Evolutionary conservation across 2,329 filamentous ascomycete genomes (phyloP).

Genomic region (Cytospora paraplurivora): DNA sequence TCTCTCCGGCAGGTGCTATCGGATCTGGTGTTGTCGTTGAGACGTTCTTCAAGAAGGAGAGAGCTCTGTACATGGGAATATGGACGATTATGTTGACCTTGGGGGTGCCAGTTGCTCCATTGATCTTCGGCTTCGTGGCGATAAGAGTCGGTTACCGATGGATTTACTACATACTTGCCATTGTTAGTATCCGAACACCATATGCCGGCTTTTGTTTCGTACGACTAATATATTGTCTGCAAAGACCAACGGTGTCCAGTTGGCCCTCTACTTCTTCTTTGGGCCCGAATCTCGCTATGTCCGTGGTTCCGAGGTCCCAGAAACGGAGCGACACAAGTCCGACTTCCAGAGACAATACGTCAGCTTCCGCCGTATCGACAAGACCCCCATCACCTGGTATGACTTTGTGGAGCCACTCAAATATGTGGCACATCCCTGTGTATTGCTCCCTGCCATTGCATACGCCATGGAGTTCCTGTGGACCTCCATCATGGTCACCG

Average conservation of each 20-base stretch:
- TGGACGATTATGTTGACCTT: slow-evolving; percentile 48
- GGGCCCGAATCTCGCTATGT: slow-evolving; percentile 59
- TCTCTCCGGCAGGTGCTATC: slow-evolving; percentile 53
- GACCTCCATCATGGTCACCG: slow-evolving; percentile 53
- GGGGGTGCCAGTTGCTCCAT: slow-evolving; percentile 37
- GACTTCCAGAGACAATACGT: slow-evolving; percentile 50
- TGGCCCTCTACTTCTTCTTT: slow-evolving; percentile 58
- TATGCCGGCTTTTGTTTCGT: neutral
- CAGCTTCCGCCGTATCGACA: slow-evolving; percentile 52
- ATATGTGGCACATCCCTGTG: slow-evolving; percentile 47
- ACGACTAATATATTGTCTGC: neutral
- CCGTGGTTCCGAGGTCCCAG: slow-evolving; percentile 36
- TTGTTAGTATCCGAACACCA: slow-evolving; percentile 40
- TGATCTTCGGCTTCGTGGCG: slow-evolving; percentile 49
- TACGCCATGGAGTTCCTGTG: slow-evolving; percentile 62
- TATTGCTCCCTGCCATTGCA: slow-evolving; percentile 52
- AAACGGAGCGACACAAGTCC: slow-evolving; percentile 35
- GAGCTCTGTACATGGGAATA: slow-evolving; percentile 58
- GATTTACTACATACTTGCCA: slow-evolving; percentile 61
- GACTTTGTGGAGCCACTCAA: slow-evolving; percentile 55
- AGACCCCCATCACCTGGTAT: slow-evolving; percentile 47
- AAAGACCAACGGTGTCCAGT: slow-evolving; percentile 56
- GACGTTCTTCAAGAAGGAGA: slow-evolving; percentile 58
- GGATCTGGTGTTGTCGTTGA: slow-evolving; percentile 60
- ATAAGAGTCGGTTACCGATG: slow-evolving; percentile 56